Conservation (phyloP, 1,284 basidiomycete genomes). For the Termitomyces sp. region DNA sequence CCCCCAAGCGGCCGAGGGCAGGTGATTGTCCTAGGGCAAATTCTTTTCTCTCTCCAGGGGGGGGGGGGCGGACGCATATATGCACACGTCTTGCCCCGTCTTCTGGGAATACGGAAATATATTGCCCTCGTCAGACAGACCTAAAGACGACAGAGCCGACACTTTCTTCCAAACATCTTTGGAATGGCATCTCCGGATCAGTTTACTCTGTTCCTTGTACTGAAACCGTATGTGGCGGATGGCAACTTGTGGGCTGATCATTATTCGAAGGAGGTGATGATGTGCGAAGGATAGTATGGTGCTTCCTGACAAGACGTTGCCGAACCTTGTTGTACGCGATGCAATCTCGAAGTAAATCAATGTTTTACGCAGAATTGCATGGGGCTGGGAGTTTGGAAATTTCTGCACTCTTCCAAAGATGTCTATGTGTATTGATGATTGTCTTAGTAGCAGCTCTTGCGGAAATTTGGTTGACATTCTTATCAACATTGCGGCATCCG, state of each 20-base stretch:
- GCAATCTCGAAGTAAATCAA: slow-evolving; percentile 17
- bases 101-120: slow-evolving; percentile 35
- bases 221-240: slow-evolving; percentile 33
- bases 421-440: background rate
- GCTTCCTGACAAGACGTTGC: slow-evolving; percentile 36
- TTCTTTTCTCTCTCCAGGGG: no score
- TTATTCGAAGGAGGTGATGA: slow-evolving; percentile 36
- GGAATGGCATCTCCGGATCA: slow-evolving; percentile 16
- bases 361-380: background rate
- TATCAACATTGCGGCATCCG: background rate
- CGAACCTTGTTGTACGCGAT: slow-evolving; percentile 34
- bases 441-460: background rate
- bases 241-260: slow-evolving; percentile 34
- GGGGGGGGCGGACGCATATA: no score
- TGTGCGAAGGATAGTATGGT: slow-evolving; percentile 34
- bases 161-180: slow-evolving; percentile 6
- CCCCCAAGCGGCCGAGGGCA: no score
- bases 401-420: no score
- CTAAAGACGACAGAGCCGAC: background rate
- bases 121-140: slow-evolving; percentile 15
- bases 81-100: no score
- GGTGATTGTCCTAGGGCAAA: no score
- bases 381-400: no score
- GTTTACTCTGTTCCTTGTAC: slow-evolving; percentile 30
- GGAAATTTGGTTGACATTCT: background rate